Base-by-base conservation (phyloP, 257 asterid species). In the Nicotiana sylvestris region DNA sequence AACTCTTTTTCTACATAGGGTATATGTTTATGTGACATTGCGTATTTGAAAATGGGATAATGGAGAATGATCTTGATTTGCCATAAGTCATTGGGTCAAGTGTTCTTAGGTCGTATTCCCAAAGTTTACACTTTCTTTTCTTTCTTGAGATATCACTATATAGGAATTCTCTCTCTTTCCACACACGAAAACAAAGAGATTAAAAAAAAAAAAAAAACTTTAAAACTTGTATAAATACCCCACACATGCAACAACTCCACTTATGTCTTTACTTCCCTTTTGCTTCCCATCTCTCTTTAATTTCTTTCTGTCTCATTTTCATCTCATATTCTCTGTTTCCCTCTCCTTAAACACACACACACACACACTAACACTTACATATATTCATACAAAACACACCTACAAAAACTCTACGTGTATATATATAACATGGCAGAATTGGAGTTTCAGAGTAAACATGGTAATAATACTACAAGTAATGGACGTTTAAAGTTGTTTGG, bases 401-500 rank as follows among this genome's bases (percentile, higher is more conserved):
- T 83, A 32, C 61, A 57, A 21, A n/a, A 9, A 57, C 60, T 65
- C 32, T 57, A 57, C 64, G 27, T 57, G 16, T 65, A 11, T 4
- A 69, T 35, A 39, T 35, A 25, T 15, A 30, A 87, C 83, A 95
- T 95, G 98, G 92, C 91, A 43, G 97, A 92, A 76, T 68, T 89
- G 49, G 97, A 87, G 37, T 89, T 85, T 30, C 88, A 88, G 82
- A 84, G 60, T 77, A 91, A 91, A 82, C 81, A 97, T 85, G 83
- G 86, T 82, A 90, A 30, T 32, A 76, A 65, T 72, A 27, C 62
- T 74, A 74, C 81, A 6, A 58, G 51, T 6, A 92, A 83, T 46
- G 90, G 91, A 21, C 93, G 90, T 61, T 84, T 95, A 68, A 95
- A 95, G 53, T 96, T 95, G 62, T 95, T 95, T 79, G 99, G 99